Conservation (phyloP, 2,329 filamentous ascomycete genomes). For the Neofusicoccum cordaticola region DNA sequence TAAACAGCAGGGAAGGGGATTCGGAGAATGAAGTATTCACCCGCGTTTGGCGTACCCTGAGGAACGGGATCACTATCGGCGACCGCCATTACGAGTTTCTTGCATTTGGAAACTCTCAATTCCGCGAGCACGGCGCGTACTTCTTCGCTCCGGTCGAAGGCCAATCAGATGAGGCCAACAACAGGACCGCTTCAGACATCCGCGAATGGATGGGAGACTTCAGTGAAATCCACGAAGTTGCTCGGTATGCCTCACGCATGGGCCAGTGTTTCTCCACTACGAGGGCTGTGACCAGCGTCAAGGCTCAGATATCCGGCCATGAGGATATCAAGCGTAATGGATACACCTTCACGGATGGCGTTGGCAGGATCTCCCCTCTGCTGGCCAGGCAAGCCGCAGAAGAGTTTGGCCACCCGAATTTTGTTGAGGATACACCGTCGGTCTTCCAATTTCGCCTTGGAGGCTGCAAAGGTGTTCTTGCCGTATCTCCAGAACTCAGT, state of each 20-base stretch:
- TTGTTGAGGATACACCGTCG: constrained; percentile 62
- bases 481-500: constrained; percentile 61
- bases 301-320: constrained; percentile 57
- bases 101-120: constrained; percentile 92
- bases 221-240: constrained; percentile 73
- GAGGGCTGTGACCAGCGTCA: constrained; percentile 47
- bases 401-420: constrained; percentile 62
- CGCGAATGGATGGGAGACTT: constrained; percentile 86
- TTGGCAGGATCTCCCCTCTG: constrained; percentile 84
- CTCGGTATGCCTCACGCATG: constrained; percentile 83
- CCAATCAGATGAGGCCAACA: constrained; percentile 60
- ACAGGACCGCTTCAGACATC: constrained; percentile 47
- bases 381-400: constrained; percentile 70
- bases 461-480: constrained; percentile 86
- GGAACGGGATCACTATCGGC: constrained; percentile 80
- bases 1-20: constrained; percentile 21
- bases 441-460: constrained; percentile 90
- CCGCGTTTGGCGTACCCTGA: constrained; percentile 25
- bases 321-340: constrained; percentile 67
- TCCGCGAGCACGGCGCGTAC: constrained; percentile 86
- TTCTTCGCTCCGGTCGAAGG: constrained; percentile 76
- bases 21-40: constrained; percentile 62
- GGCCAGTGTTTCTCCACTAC: constrained; percentile 98
- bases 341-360: constrained; percentile 82
- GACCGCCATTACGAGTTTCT: constrained; percentile 83